These are phyloP conservation scores for Globisporangium echinulatum DNA, from an alignment of 352 stramenopile species.

Conservation along the genomic window DNA sequence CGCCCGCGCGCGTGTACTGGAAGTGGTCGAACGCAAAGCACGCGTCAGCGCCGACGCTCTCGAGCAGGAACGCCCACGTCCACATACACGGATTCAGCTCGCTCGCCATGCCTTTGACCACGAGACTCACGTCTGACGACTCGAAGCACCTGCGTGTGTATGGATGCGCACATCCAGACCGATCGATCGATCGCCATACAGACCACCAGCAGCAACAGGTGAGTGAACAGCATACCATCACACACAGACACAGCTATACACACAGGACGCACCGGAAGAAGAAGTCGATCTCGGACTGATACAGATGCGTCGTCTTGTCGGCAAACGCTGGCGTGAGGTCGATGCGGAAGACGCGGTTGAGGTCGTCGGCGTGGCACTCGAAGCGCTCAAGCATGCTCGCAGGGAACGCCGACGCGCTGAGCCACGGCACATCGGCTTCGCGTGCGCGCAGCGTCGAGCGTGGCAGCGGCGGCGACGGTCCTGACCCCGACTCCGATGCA, in stretches of 20 bases:
- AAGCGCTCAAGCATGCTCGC: constrained; percentile 48
- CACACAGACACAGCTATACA: too few species aligned
- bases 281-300: constrained; percentile 61
- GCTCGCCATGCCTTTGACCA: constrained; percentile 76
- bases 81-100: constrained; percentile 80
- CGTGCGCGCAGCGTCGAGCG: not conserved
- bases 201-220: too few species aligned
- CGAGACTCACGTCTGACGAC: constrained; percentile 65
- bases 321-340: constrained; percentile 53
- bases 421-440: constrained; percentile 43
- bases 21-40: constrained; percentile 78
- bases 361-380: constrained; percentile 42
- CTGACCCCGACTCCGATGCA: not conserved
- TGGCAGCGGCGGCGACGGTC: not conserved
- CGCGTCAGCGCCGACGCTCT: constrained; percentile 63
- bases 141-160: constrained; percentile 45
- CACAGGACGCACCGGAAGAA: constrained; percentile 28
- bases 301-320: constrained; percentile 37
- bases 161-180: not conserved
- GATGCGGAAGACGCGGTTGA: constrained; percentile 57
- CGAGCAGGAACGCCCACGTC: constrained; percentile 74
- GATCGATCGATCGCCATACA: too few species aligned
- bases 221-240: too few species aligned
- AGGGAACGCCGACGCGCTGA: constrained; percentile 43
- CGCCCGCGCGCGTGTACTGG: constrained; percentile 43